Percentiles rank a stretch among this genome's conserved stretches.
Conservation (phyloP, 2,329 filamentous ascomycete species). For the Colletotrichum costaricense region DNA sequence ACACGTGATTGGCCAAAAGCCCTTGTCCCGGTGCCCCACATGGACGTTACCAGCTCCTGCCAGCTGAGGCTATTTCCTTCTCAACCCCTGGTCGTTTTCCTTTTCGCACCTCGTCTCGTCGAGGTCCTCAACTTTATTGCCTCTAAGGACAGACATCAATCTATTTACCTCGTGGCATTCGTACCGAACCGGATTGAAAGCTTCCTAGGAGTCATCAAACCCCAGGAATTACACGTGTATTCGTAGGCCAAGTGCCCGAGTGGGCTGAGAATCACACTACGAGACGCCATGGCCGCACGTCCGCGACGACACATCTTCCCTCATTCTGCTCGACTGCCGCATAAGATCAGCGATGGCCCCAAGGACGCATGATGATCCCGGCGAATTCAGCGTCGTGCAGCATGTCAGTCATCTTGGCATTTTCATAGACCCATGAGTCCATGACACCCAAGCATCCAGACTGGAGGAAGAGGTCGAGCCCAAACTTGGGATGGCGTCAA, state of each 20-base stretch:
- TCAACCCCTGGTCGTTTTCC: neutral
- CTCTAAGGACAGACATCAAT: neutral
- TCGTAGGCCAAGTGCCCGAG: neutral
- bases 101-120: neutral
- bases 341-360: neutral
- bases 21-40: neutral
- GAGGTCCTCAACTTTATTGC: neutral
- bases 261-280: neutral
- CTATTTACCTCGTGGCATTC: neutral
- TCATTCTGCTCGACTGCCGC: neutral
- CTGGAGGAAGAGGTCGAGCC: neutral
- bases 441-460: neutral
- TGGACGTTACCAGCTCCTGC: neutral
- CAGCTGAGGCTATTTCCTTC: conserved; percentile 12
- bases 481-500: conserved; percentile 24
- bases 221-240: too few relatives aligned
- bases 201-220: too few relatives aligned
- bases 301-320: neutral
- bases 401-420: neutral
- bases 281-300: neutral
- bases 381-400: neutral
- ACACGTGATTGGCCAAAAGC: neutral
- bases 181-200: neutral
- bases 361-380: neutral
- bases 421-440: neutral